Percentiles rank a stretch among this genome's conserved stretches.
phyloP scores from a whole-genome alignment of 2,329 filamentous ascomycete genomes.

The Ampelomyces quisqualis region DNA sequence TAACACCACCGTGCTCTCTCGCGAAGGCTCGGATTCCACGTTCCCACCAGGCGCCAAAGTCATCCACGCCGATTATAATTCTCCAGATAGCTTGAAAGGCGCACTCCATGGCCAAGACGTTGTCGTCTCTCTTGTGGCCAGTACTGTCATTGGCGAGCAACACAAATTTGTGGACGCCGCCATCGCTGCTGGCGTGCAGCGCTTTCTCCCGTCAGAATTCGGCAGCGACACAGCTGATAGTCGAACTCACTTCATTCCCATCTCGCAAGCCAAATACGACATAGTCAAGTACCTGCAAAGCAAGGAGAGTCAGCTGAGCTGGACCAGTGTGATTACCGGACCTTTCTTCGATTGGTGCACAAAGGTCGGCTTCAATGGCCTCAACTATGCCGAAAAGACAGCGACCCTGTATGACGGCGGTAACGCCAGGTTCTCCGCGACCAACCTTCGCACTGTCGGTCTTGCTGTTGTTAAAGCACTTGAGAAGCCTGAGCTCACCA shows the following conservation, averaged over 20 bases:
- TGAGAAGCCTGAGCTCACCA: slow-evolving; percentile 52
- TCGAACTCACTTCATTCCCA: slow-evolving; percentile 48
- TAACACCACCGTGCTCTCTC: slow-evolving; percentile 58
- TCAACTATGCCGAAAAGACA: slow-evolving; percentile 52
- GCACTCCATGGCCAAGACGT: slow-evolving; percentile 60
- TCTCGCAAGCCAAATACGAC: slow-evolving; percentile 55
- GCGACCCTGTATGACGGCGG: slow-evolving; percentile 61
- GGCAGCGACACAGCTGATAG: slow-evolving; percentile 46
- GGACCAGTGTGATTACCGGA: slow-evolving; percentile 55
- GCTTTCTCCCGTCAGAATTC: slow-evolving; percentile 65
- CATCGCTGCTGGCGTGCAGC: slow-evolving; percentile 59
- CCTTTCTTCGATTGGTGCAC: slow-evolving; percentile 54
- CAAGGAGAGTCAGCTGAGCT: slow-evolving; percentile 53
- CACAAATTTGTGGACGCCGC: slow-evolving; percentile 59
- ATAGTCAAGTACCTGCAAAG: slow-evolving; percentile 56
- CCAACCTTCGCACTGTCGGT: slow-evolving; percentile 55
- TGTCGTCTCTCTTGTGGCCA: slow-evolving; percentile 53
- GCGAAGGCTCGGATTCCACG: slow-evolving; percentile 48
- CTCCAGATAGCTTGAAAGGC: slow-evolving; percentile 50
- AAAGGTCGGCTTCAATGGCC: slow-evolving; percentile 52
- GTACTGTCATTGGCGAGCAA: slow-evolving; percentile 48
- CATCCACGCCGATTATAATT: slow-evolving; percentile 51
- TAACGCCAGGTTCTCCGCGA: slow-evolving; percentile 53
- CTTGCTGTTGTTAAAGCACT: slow-evolving; percentile 56
- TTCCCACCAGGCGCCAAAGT: slow-evolving; percentile 47